A percentile compares a stretch with the other conserved stretches of the same genome.
Conservation (phyloP, 345 rosid genomes). For the Camelina sativa region DNA sequence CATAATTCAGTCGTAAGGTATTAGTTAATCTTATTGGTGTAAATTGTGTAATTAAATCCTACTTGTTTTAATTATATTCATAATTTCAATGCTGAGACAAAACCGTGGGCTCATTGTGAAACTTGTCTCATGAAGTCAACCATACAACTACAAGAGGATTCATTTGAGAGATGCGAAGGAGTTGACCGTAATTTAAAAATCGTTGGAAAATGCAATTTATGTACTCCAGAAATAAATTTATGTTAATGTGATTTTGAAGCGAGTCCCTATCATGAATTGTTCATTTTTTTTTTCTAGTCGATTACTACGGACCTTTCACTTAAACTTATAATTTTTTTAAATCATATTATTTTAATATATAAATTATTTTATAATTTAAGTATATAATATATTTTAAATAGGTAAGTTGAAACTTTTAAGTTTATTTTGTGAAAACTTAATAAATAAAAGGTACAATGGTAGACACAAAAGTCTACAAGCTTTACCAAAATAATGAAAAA, state of each 20-base stretch:
- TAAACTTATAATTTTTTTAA: neutral
- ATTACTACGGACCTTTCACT: conserved; percentile 1
- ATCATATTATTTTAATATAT: too few relatives aligned
- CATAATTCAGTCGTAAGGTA: conserved; percentile 3
- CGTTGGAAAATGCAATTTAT: conserved; percentile 9
- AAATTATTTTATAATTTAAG: too few relatives aligned
- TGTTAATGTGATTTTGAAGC: conserved; percentile 13
- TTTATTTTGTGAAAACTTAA: neutral
- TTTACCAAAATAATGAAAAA: neutral
- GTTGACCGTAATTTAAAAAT: conserved; percentile 24
- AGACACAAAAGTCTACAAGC: neutral
- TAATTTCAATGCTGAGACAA: conserved; percentile 16
- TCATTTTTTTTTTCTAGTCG: neutral
- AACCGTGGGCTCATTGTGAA: conserved; percentile 36
- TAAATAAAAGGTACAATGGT: neutral
- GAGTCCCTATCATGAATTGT: neutral
- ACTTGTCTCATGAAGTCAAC: conserved; percentile 35
- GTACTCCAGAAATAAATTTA: neutral
- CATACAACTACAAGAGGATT: conserved; percentile 14
- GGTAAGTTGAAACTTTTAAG: too few relatives aligned
- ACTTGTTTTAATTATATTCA: neutral
- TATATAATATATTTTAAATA: too few relatives aligned
- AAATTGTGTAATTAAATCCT: neutral
- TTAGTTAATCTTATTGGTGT: conserved; percentile 1
- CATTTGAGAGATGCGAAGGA: conserved; percentile 15